Evolutionary conservation across 2,329 filamentous ascomycete species (phyloP), one percentile per base, ranked within the genome.

Genomic region (Amylocarpus encephaloides): DNA sequence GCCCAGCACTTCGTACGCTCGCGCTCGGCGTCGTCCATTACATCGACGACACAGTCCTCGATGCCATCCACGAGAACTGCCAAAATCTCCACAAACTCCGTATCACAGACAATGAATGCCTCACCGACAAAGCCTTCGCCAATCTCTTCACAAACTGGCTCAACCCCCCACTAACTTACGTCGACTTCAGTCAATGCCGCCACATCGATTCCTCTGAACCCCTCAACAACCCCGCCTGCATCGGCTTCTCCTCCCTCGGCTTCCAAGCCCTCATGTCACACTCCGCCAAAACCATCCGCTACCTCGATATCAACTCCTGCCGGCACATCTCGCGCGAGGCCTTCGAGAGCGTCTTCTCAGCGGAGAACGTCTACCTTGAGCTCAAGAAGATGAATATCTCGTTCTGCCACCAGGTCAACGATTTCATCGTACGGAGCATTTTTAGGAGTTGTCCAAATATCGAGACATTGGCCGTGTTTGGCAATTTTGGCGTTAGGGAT

Each of bases 211-310:
- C 88, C 51, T 71, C 73, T 43, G 78, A 79, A 22, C 85, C 88
- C 0, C 77, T 83, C 18, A 79, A 82, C 4, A 83, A 83, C 42
- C 76, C 79, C 0, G 71, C 82, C 49, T 74, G 77, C 19, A 70
- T 92, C 40, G 92, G 91, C 1, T 75, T 96, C 30, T 88, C 85
- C 46, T 85, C 82, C 0, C 69, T 77, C 5, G 90, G 86, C 0
- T 92, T 97, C 70, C 73, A 77, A 56, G 87, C 88, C 0, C 70
- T 96, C 39, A 95, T 96, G 88, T 70, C 73, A 0, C 92, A 96
- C 64, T 95, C 90, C 0, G 87, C 88, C 3, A 64, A 70, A 1
- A 73, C 70, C 10, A 68, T 97, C 1, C 74, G 76, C 52, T 72
- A 77, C 36, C 72, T 97, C 32, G 87, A 94, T 62, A 73, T 96